These are phyloP conservation scores for Besnoitia besnoiti DNA, from an alignment of 169 alveolate genomes.

Conservation along the genomic window DNA sequence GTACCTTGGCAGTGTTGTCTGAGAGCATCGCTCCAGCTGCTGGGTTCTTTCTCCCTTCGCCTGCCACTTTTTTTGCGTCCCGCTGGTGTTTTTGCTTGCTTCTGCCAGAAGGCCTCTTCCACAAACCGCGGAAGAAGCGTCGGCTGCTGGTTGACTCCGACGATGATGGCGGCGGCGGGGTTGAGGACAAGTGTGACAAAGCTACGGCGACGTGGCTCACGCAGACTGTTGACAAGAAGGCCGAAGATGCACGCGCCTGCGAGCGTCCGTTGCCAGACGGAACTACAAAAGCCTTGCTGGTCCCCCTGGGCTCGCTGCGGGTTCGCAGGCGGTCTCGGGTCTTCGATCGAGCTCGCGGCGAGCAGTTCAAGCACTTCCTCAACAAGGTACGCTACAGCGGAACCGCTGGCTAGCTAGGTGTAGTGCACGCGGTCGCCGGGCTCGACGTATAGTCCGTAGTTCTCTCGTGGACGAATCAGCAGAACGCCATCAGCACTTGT, in stretches of 20 bases:
- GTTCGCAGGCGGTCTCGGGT: background rate
- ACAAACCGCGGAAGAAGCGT: background rate
- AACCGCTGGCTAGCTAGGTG: no score
- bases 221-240: no score
- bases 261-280: background rate
- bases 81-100: background rate
- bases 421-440: no score
- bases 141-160: background rate
- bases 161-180: background rate
- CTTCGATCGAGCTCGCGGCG: background rate
- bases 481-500: no score
- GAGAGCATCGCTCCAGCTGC: no score
- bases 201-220: no score
- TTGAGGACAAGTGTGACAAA: background rate
- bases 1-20: no score
- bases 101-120: background rate
- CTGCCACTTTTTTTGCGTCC: background rate
- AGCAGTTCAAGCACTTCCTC: background rate
- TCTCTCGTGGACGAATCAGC: no score
- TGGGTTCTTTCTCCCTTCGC: background rate
- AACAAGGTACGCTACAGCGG: background rate
- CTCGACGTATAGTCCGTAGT: no score
- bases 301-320: background rate
- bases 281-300: background rate
- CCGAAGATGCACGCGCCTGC: no score